Base-by-base conservation (phyloP, 805 yeast species). In the Yamadazyma sp. region DNA sequence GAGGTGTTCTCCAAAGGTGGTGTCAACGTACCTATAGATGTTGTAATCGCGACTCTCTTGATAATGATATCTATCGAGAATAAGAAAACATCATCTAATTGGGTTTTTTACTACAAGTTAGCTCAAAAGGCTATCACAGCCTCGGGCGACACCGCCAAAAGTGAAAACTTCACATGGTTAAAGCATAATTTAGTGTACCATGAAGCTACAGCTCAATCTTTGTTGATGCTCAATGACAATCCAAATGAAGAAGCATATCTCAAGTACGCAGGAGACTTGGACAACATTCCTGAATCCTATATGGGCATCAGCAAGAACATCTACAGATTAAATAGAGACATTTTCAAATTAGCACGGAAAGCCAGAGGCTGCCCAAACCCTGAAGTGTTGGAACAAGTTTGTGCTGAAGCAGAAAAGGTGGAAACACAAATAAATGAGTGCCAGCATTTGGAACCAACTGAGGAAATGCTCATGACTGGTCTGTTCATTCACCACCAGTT, bases 21-120 rank as follows among this genome's bases (percentile, higher is more conserved):
- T 3, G 9, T 10, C 5, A n/a, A n/a, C n/a, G 17, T 4, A 3
- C 25, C 35, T 11, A 19, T 37, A 8, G 40, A 37, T 13, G 40
- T 30, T 14, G 24, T 31, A n/a, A 15, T 37, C 9, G 40, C 40
- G 9, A 17, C 24, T n/a, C 26, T 37, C 3, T 24, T 37, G 31
- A 37, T 37, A 7, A 29, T 37, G 35, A 37, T 37, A n/a, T 31
- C 40, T 7, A 30, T 37, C 20, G 40, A 37, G 15, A 37, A 37
- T 14, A 29, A 30, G 15, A 26, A 26, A 4, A 22, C 32, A 11
- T 24, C 30, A 6, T 23, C 40, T 9, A 37, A 37, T 15, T 29
- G 35, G 40, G 30, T 33, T 6, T 15, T 13, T 14, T 33, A 33
- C 23, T 33, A 19, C 16, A 15, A 18, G 11, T n/a, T 33, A 4